A percentile compares a stretch with the other conserved stretches of the same genome.
Evolutionary conservation across 164 flowering plant species (phyloP).

Genomic region (Tetrastigma voinierianum): DNA sequence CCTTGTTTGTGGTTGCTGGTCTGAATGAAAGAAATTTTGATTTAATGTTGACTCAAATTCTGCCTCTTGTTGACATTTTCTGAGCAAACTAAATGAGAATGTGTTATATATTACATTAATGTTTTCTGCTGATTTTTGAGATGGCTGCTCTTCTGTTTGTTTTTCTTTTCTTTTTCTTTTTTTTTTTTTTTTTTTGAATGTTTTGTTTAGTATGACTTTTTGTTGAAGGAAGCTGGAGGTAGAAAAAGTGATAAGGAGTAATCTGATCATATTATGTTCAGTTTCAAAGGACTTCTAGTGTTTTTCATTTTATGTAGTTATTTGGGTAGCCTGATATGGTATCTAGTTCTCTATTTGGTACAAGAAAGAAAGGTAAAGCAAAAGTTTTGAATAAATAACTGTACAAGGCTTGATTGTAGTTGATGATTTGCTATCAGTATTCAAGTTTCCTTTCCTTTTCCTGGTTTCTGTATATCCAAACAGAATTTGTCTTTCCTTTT

Average conservation of each 20-base stretch:
- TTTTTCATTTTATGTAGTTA: neutral
- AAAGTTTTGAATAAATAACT: neutral
- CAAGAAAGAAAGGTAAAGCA: slow-evolving; percentile 9
- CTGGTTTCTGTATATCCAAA: slow-evolving; percentile 11
- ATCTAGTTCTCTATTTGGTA: slow-evolving; percentile 10
- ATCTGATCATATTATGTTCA: neutral
- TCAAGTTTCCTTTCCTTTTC: neutral
- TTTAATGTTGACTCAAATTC: too few species aligned
- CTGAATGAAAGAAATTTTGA: too few species aligned
- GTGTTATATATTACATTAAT: neutral
- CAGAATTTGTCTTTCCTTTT: too few species aligned
- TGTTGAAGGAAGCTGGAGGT: neutral
- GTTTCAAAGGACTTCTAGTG: neutral
- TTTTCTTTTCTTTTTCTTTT: neutral
- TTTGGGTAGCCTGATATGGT: neutral
- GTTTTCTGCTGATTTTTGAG: slow-evolving; percentile 1
- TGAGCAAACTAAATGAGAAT: too few species aligned
- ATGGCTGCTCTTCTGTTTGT: slow-evolving; percentile 6
- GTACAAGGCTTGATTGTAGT: too few species aligned
- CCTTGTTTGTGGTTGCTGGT: too few species aligned
- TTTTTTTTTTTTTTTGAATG: neutral
- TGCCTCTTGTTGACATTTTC: too few species aligned
- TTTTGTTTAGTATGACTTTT: neutral
- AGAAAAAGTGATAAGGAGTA: neutral
- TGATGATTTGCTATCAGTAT: too few species aligned